A percentile compares a stretch with the other conserved stretches of the same genome.
phyloP scores from a whole-genome alignment of 169 alveolate species.

The Cryptosporidium sp. region DNA sequence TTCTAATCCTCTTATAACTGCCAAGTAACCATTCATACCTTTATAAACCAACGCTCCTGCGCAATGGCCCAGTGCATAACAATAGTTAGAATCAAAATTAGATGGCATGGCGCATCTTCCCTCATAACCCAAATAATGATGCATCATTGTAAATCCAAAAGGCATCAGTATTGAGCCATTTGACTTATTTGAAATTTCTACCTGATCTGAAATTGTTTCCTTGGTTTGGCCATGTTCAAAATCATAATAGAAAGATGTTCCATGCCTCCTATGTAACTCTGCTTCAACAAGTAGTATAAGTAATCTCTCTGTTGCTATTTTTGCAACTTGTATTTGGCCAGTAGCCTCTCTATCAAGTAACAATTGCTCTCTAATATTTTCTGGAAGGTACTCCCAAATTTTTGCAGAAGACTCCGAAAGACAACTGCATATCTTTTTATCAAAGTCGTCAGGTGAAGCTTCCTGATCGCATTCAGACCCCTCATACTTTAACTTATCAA shows the following conservation, averaged over 20 bases:
- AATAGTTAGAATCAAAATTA: constrained; percentile 96
- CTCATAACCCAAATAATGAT: constrained; percentile 98
- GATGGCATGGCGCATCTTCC: constrained; percentile 98
- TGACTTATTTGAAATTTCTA: constrained; percentile 36
- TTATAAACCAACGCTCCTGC: constrained; percentile 92
- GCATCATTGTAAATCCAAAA: constrained; percentile 79
- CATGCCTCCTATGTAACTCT: constrained; percentile 79
- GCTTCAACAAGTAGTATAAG: constrained; percentile 92
- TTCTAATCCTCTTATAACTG: constrained; percentile 89
- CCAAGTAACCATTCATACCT: constrained; percentile 94
- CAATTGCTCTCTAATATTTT: constrained; percentile 93
- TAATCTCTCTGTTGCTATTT: constrained; percentile 97
- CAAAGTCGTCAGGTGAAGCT: constrained; percentile 41
- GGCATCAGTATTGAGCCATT: constrained; percentile 45
- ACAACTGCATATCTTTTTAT: constrained; percentile 27
- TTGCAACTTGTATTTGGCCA: constrained; percentile 98
- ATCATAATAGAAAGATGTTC: constrained; percentile 63
- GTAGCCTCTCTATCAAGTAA: constrained; percentile 98
- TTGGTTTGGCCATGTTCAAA: constrained; percentile 65
- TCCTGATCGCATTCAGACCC: constrained; percentile 1
- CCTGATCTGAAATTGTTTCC: constrained; percentile 32
- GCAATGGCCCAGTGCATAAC: constrained; percentile 96
- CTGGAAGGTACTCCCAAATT: constrained; percentile 91
- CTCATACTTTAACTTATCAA: constrained; percentile 78
- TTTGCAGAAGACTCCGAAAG: constrained; percentile 74